These are phyloP conservation scores for Austropuccinia psidii DNA, from an alignment of 1,284 basidiomycete species.

Conservation along the genomic window DNA sequence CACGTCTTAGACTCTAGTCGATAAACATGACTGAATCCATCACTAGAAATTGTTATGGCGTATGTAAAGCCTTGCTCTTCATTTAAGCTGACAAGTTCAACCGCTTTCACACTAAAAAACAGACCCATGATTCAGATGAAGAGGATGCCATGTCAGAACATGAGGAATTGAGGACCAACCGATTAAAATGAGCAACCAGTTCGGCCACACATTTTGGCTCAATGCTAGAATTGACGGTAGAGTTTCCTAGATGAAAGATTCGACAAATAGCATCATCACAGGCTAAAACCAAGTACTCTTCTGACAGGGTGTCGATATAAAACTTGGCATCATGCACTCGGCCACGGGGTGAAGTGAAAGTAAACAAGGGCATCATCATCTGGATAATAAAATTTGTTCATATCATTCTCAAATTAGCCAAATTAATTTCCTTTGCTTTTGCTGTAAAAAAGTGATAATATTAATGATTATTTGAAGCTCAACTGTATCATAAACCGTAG, in stretches of 20 bases:
- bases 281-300: conserved; percentile 30
- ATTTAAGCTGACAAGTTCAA: conserved; percentile 6
- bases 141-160: background rate
- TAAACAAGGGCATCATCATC: conserved; percentile 33
- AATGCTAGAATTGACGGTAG: conserved; percentile 7
- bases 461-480: background rate
- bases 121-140: background rate
- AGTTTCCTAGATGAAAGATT: conserved; percentile 24
- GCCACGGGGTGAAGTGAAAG: conserved; percentile 31
- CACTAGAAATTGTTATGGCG: conserved; percentile 29
- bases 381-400: background rate
- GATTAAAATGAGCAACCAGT: conserved; percentile 26
- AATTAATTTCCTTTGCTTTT: background rate
- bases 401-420: background rate
- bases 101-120: conserved; percentile 15
- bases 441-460: background rate
- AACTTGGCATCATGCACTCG: conserved; percentile 36
- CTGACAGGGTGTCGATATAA: background rate
- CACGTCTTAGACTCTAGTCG: conserved; percentile 5
- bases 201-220: conserved; percentile 31
- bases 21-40: conserved; percentile 36
- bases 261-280: conserved; percentile 33
- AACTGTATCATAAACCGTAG: conserved; percentile 35
- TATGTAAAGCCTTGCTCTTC: background rate
- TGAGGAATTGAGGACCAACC: background rate